Conservation (phyloP, 257 asterid genomes). For the Echium plantagineum region DNA sequence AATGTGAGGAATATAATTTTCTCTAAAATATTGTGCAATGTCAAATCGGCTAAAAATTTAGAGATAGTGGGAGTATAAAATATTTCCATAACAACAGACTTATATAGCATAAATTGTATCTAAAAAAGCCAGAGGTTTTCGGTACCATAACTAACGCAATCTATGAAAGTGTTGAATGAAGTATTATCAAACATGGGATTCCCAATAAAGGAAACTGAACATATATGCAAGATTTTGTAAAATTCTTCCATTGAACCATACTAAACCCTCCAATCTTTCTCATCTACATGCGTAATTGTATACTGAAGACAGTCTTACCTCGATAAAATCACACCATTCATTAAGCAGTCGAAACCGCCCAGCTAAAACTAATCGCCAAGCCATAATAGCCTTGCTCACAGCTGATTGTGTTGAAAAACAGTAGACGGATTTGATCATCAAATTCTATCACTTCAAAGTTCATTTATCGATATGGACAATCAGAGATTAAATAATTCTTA, state of each 20-base stretch:
- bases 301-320: constrained; percentile 30
- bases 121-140: too few species aligned
- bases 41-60: too few species aligned
- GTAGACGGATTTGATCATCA: not conserved
- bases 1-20: too few species aligned
- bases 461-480: constrained; percentile 1
- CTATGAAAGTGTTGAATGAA: too few species aligned
- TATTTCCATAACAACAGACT: too few species aligned
- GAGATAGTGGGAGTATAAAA: too few species aligned
- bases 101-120: not conserved
- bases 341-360: constrained; percentile 86
- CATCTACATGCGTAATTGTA: not conserved
- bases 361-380: constrained; percentile 80
- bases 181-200: not conserved
- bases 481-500: not conserved
- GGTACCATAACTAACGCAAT: too few species aligned
- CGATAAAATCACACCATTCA: constrained; percentile 85
- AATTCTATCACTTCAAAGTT: not conserved
- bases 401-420: constrained; percentile 36
- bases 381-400: constrained; percentile 79
- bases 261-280: not conserved
- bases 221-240: too few species aligned
- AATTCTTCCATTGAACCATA: too few species aligned
- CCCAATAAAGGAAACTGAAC: not conserved
- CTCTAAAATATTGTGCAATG: too few species aligned